Base-by-base conservation (phyloP, 2,329 filamentous ascomycete species). In the Ascochyta fabae region DNA sequence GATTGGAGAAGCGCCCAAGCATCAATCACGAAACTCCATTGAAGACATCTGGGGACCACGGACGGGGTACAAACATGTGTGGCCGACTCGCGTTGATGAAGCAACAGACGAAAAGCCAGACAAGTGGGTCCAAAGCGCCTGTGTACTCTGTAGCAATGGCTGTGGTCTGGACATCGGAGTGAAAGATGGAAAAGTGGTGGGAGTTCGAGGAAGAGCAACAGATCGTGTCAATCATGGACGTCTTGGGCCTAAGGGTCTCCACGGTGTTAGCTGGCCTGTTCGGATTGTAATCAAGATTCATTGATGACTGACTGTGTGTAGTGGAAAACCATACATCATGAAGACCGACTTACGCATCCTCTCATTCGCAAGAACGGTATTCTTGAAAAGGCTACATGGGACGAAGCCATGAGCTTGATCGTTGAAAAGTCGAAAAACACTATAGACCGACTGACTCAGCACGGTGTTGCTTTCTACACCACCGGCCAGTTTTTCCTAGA, bases 331-430 rank as follows among this genome's bases (percentile, higher is more conserved):
- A 49, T 49, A 12, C 47, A 49, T 16, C 48, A 53, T 22, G 43
- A 43, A 12, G 34, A 53, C 39, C 33, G 49, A 31, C 35, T 56
- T 22, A 56, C 36, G 16, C 48, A 56, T n/a, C 53, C 53, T 16
- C 27, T 51, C 19, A 51, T 56, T 39, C 53, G 53, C 24, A 44
- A 41, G 12, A 50, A 56, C 23, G 53, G 53, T 23, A 44, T 51
- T 40, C 53, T 56, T 31, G 44, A 48, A 27, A 51, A 40, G 23
- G 49, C 48, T 13, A 49, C 54, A 19, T 58, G 49, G 54, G 49
- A 58, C 33, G 54, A 58, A 42, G 54, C 54, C 13, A 58, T 58
- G 49, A 53, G 44, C 24, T 24, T 58, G 26, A 58, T 58, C 23
- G 45, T 53, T 9, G 43, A 56, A 33, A 56, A 56, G 36, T 52